These are phyloP conservation scores for Davidsoniella virescens DNA, from an alignment of 2,329 filamentous ascomycete genomes.

Conservation along the genomic window DNA sequence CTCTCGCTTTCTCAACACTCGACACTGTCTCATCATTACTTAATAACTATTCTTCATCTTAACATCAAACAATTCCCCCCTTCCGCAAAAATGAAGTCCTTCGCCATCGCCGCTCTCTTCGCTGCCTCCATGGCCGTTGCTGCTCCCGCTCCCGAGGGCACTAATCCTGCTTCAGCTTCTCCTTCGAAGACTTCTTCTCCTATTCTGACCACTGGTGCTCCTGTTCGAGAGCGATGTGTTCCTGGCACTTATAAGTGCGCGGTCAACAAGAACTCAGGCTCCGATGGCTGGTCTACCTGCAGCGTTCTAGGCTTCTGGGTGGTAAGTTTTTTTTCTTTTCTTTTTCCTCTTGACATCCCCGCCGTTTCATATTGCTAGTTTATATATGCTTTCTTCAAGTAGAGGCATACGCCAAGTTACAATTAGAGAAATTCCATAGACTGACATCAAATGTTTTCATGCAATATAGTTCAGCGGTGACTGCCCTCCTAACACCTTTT, in stretches of 20 bases:
- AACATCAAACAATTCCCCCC: not conserved
- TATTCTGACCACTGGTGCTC: not conserved
- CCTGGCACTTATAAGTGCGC: slow-evolving; percentile 23
- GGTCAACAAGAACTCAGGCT: slow-evolving; percentile 9
- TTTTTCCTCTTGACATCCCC: not conserved
- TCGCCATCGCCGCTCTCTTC: not conserved
- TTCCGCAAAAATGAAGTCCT: not conserved
- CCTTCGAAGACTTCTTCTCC: too few relatives aligned
- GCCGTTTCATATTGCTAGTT: not conserved
- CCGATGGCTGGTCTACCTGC: slow-evolving; percentile 22
- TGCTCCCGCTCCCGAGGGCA: slow-evolving; percentile 1
- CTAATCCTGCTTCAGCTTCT: too few relatives aligned
- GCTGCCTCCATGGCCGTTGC: not conserved
- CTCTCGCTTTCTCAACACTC: too few relatives aligned
- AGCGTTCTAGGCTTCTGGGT: slow-evolving; percentile 18
- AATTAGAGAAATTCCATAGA: not conserved
- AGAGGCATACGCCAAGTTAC: not conserved
- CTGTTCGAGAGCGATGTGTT: slow-evolving; percentile 16
- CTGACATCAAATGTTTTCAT: not conserved
- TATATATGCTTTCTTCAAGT: not conserved
- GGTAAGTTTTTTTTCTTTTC: slow-evolving; percentile 18
- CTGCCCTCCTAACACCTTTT: slow-evolving; percentile 23
- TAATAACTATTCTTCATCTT: not conserved
- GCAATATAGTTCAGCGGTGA: slow-evolving; percentile 19
- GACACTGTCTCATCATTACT: not conserved